Evolutionary conservation across 768 basidiomycete genomes (phyloP).

Genomic region (Dioszegia hungarica): DNA sequence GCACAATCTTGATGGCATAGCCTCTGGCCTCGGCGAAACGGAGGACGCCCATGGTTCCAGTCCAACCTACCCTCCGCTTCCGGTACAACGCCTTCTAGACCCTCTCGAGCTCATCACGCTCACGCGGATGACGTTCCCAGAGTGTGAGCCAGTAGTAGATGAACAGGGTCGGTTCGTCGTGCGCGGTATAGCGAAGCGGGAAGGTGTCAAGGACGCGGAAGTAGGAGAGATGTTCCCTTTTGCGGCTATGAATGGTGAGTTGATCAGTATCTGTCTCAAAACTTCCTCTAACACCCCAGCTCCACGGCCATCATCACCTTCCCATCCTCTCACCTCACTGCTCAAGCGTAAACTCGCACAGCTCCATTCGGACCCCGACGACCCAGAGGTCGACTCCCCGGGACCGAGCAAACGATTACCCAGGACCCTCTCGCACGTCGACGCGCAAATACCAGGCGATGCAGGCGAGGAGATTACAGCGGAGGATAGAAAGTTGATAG

Average conservation of each 20-base stretch:
- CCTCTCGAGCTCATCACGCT: conserved; percentile 40
- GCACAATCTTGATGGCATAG: not conserved
- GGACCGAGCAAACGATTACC: not conserved
- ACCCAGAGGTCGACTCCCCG: not conserved
- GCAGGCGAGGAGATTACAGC: not conserved
- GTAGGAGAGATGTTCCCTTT: conserved; percentile 41
- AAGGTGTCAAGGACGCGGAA: conserved; percentile 20
- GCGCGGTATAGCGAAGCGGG: conserved; percentile 27
- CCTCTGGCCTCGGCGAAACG: not conserved
- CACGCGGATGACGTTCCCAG: conserved; percentile 35
- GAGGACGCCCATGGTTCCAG: no score
- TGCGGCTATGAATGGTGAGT: conserved; percentile 13
- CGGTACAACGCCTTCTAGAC: conserved; percentile 29
- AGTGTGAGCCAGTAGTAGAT: conserved; percentile 31
- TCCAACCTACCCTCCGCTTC: not conserved
- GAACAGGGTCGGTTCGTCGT: conserved; percentile 35
- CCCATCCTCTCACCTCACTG: conserved; percentile 21
- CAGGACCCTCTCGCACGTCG: not conserved
- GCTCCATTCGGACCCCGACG: conserved; percentile 5
- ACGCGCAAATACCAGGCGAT: not conserved
- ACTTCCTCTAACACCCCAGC: not conserved
- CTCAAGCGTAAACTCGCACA: conserved; percentile 24
- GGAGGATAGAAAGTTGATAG: conserved; percentile 35
- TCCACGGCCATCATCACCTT: conserved; percentile 16
- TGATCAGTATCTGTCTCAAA: not conserved